Conservation (phyloP, 306 rosid genomes). For the Astragalus membranaceus region DNA sequence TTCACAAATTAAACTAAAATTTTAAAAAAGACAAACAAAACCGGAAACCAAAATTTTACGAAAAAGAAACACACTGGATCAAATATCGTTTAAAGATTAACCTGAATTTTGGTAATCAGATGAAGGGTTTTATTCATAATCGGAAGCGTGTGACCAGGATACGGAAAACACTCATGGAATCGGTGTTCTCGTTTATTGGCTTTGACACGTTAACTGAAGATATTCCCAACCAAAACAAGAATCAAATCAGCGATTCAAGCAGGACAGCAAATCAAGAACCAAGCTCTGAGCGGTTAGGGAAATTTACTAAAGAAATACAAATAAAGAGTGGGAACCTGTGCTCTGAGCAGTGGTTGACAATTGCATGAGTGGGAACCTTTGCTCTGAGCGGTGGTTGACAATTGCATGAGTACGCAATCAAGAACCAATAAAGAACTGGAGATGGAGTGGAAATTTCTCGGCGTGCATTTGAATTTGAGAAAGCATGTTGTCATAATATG, state of each 20-base stretch:
- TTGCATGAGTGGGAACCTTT: conserved; percentile 31
- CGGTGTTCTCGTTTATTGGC: conserved; percentile 25
- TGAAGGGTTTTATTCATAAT: conserved; percentile 57
- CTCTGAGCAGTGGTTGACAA: neutral
- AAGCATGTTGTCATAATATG: too few species aligned
- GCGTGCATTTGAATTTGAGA: too few species aligned
- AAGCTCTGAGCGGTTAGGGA: too few species aligned
- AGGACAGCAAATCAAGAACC: too few species aligned
- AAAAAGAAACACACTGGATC: too few species aligned
- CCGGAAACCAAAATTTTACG: neutral
- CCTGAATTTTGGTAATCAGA: conserved; percentile 63
- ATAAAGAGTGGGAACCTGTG: too few species aligned
- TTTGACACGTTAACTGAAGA: conserved; percentile 24
- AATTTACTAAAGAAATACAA: too few species aligned
- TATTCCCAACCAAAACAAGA: neutral
- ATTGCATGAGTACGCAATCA: conserved; percentile 26
- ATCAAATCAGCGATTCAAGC: too few species aligned
- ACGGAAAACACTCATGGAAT: conserved; percentile 30
- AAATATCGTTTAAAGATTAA: neutral
- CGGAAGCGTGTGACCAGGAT: conserved; percentile 62
- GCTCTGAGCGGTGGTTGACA: conserved; percentile 15
- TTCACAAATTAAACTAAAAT: neutral
- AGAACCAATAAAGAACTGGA: too few species aligned
- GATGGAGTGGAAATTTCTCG: conserved; percentile 16
- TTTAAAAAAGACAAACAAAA: neutral